A percentile compares a stretch with the other conserved stretches of the same genome.
Evolutionary conservation across 106 monocot genomes (phyloP).

Genomic region (Iris macrosiphon): DNA sequence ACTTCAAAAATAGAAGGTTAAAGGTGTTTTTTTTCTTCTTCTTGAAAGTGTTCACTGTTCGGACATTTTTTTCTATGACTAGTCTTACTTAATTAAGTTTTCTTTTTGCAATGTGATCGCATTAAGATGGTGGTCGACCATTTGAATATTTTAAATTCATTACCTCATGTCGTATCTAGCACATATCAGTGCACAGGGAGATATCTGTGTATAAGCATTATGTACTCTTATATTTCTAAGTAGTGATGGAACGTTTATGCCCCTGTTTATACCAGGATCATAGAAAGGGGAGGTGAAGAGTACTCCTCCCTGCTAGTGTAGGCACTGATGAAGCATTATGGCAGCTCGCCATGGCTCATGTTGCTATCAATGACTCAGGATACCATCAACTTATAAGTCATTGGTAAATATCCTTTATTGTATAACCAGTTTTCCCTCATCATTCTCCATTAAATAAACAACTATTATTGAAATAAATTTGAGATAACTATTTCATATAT

Average conservation of each 20-base stretch:
- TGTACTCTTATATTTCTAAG: slow-evolving; percentile 48
- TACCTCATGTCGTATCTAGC: slow-evolving; percentile 54
- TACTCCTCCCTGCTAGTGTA: slow-evolving; percentile 34
- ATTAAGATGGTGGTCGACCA: slow-evolving; percentile 38
- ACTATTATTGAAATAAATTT: too few species aligned
- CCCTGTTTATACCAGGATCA: slow-evolving; percentile 36
- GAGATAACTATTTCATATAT: too few species aligned
- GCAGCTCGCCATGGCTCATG: slow-evolving; percentile 62
- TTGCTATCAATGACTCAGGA: slow-evolving; percentile 62
- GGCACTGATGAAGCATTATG: slow-evolving; percentile 38
- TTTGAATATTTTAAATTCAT: slow-evolving; percentile 37
- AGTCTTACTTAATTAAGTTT: slow-evolving; percentile 4
- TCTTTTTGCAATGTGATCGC: slow-evolving; percentile 28
- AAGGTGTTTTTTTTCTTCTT: too few species aligned
- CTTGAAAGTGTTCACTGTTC: too few species aligned
- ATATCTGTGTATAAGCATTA: slow-evolving; percentile 40
- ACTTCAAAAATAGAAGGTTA: slow-evolving; percentile 70
- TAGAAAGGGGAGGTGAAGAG: slow-evolving; percentile 19
- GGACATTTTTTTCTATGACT: background rate
- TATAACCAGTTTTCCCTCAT: too few species aligned
- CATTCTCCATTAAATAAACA: too few species aligned
- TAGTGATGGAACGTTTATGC: slow-evolving; percentile 40
- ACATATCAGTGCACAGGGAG: slow-evolving; percentile 31
- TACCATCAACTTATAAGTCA: slow-evolving; percentile 70
- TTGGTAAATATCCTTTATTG: too few species aligned